Conservation (phyloP, 352 stramenopile genomes). For the Phytophthora sansomeana region DNA sequence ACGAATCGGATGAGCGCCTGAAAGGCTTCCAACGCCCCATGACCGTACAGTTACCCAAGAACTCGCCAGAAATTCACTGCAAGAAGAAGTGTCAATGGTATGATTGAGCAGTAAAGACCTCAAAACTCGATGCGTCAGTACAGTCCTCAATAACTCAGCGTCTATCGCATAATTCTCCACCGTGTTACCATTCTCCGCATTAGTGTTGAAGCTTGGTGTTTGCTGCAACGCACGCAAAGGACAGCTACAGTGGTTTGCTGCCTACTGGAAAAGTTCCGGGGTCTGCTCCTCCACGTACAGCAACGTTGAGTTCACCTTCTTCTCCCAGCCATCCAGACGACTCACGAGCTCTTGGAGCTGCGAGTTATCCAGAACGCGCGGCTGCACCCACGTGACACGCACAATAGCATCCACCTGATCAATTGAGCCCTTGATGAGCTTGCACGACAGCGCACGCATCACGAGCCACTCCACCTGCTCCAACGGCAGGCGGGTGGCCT, state of each 20-base stretch:
- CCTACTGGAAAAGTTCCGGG: slow-evolving; percentile 87
- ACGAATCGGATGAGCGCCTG: slow-evolving; percentile 42
- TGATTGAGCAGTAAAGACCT: slow-evolving; percentile 48
- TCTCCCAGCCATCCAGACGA: slow-evolving; percentile 78
- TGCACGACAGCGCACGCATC: slow-evolving; percentile 97
- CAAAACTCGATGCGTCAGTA: no score
- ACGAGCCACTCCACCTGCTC: slow-evolving; percentile 98
- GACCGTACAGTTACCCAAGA: slow-evolving; percentile 17
- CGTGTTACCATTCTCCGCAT: slow-evolving; percentile 21
- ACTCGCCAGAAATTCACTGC: slow-evolving; percentile 35
- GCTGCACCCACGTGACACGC: slow-evolving; percentile 96
- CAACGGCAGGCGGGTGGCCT: slow-evolving; percentile 79
- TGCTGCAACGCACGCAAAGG: slow-evolving; percentile 7
- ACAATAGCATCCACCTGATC: slow-evolving; percentile 95
- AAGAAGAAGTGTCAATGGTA: slow-evolving; percentile 65
- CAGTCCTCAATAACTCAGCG: no score
- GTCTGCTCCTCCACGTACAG: slow-evolving; percentile 90
- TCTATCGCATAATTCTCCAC: slow-evolving; percentile 27
- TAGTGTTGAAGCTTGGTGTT: slow-evolving; percentile 14
- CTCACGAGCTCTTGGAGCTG: slow-evolving; percentile 80
- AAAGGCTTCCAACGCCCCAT: slow-evolving; percentile 30
- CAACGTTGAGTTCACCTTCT: slow-evolving; percentile 87
- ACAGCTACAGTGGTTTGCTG: slow-evolving; percentile 5
- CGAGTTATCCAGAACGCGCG: slow-evolving; percentile 82
- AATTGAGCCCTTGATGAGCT: slow-evolving; percentile 95